Conservation (phyloP, 1,139 yeast species). For the Suhomyces maxii region DNA sequence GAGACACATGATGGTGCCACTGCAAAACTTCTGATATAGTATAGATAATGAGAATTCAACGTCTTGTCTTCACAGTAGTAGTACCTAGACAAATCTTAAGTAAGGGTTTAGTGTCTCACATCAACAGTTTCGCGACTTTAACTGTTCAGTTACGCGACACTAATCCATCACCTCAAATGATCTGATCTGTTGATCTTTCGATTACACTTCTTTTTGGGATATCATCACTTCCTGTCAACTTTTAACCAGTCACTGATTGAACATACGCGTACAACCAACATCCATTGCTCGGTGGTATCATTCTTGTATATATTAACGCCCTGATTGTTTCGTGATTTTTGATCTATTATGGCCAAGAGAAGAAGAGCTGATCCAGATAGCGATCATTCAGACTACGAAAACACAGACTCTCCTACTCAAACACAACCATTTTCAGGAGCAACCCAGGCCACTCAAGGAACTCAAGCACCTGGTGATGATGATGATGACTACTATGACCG, state of each 20-base stretch:
- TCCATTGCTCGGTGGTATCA: too few species aligned
- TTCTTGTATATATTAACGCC: too few species aligned
- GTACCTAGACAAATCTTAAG: too few species aligned
- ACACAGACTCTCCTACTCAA: not conserved
- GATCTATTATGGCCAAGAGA: not conserved
- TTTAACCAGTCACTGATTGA: too few species aligned
- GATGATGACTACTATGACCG: conserved; percentile 1
- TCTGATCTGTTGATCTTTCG: not conserved
- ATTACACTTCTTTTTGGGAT: too few species aligned
- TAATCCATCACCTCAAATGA: not conserved
- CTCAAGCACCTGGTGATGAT: not conserved
- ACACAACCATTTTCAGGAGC: not conserved
- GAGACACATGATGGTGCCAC: too few species aligned
- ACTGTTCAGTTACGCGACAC: not conserved
- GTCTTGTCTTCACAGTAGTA: too few species aligned
- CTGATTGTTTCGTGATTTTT: too few species aligned
- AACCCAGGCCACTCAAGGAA: not conserved
- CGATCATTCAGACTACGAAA: not conserved
- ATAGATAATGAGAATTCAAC: too few species aligned
- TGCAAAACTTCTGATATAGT: too few species aligned
- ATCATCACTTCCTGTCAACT: too few species aligned
- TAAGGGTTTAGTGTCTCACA: not conserved
- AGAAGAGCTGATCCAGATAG: not conserved
- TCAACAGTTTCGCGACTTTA: not conserved
- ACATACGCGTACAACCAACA: too few species aligned